These are phyloP conservation scores for Ophiostoma populinum DNA, from an alignment of 2,329 filamentous ascomycete genomes.

Conservation along the genomic window DNA sequence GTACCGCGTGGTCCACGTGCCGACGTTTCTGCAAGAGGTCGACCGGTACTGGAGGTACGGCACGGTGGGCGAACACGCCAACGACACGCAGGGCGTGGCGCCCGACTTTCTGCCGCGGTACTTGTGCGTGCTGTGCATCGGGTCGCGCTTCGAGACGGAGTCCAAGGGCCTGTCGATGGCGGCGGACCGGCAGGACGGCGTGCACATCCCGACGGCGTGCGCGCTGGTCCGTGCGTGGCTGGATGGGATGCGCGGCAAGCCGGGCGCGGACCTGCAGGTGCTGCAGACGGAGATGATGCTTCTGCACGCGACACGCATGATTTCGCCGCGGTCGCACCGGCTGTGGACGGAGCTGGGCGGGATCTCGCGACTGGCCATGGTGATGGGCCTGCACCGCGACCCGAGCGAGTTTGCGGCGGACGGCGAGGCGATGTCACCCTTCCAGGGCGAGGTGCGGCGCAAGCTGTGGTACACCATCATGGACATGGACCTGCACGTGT, in stretches of 20 bases:
- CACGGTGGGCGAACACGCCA: constrained; percentile 5
- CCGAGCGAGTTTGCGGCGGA: constrained; percentile 31
- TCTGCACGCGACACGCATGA: constrained; percentile 33
- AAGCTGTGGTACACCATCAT: constrained; percentile 38
- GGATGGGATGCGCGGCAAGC: constrained; percentile 32
- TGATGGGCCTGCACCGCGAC: constrained; percentile 40
- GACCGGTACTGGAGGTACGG: constrained; percentile 29
- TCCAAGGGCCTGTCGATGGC: constrained; percentile 26
- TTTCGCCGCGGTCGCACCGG: constrained; percentile 29
- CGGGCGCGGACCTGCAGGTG: constrained; percentile 32
- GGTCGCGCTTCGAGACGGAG: constrained; percentile 33
- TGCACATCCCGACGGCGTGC: constrained; percentile 39
- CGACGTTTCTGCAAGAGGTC: constrained; percentile 33
- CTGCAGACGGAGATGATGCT: constrained; percentile 38
- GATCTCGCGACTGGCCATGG: constrained; percentile 39
- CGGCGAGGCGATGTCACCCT: constrained; percentile 29
- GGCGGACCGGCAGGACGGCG: constrained; percentile 33
- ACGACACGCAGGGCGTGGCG: constrained; percentile 17
- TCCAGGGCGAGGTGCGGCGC: constrained; percentile 35
- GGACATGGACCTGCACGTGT: constrained; percentile 38
- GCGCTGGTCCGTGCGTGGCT: constrained; percentile 37
- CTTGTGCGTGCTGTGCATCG: constrained; percentile 33
- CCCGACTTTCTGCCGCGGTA: constrained; percentile 32
- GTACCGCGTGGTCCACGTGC: constrained; percentile 35
- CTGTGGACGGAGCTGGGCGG: constrained; percentile 37